A percentile compares a stretch with the other conserved stretches of the same genome.
Evolutionary conservation across 352 stramenopile genomes (phyloP).

Genomic region (Pythium chondricola): DNA sequence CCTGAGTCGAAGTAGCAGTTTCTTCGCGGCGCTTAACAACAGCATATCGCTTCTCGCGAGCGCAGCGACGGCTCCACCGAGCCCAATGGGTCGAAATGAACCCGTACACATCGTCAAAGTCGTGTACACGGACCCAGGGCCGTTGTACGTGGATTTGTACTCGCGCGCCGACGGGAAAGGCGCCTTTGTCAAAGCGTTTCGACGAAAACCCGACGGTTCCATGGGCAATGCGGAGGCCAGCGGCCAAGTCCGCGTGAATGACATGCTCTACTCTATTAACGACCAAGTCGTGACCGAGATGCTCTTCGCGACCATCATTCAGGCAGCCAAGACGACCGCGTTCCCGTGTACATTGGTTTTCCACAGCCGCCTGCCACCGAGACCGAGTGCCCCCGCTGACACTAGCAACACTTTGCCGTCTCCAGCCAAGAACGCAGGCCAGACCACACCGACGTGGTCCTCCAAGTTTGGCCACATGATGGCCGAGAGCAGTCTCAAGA

Average conservation of each 20-base stretch:
- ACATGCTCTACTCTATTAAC: conserved; percentile 73
- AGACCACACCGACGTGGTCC: conserved; percentile 27
- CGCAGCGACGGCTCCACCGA: conserved; percentile 6
- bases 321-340: conserved; percentile 44
- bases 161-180: conserved; percentile 60
- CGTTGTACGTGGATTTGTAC: conserved; percentile 72
- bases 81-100: conserved; percentile 12
- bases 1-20: conserved; percentile 37
- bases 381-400: neutral
- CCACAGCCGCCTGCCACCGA: conserved; percentile 27
- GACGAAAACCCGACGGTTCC: conserved; percentile 40
- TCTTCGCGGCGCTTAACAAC: conserved; percentile 28
- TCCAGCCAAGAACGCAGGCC: conserved; percentile 23
- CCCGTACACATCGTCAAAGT: conserved; percentile 32
- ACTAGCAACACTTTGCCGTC: conserved; percentile 23
- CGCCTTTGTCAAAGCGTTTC: conserved; percentile 70
- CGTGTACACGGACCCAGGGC: conserved; percentile 37
- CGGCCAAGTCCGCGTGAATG: conserved; percentile 45
- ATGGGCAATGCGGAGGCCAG: conserved; percentile 54
- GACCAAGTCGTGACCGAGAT: conserved; percentile 44
- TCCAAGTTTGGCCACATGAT: conserved; percentile 44
- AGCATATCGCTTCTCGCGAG: conserved; percentile 21
- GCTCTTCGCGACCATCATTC: conserved; percentile 61
- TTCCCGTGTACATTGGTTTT: conserved; percentile 72
- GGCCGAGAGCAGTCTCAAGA: conserved; percentile 24